Evolutionary conservation across 148 eudicot genomes (phyloP).

Genomic region (Linanthus parryae): DNA sequence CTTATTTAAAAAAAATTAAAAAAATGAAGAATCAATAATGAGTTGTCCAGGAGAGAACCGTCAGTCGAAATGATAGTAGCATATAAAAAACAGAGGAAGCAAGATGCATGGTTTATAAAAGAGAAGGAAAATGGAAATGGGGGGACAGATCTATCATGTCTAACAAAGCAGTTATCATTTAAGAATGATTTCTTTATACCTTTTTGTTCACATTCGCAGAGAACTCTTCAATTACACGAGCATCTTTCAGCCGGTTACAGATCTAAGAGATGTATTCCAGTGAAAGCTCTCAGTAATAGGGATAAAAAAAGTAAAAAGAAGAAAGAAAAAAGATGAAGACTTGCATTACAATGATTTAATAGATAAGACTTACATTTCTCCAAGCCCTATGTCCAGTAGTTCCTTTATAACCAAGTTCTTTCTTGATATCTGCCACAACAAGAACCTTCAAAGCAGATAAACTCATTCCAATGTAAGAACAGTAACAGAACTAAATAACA

Average conservation of each 20-base stretch:
- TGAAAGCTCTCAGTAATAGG: not conserved
- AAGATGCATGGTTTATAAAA: not conserved
- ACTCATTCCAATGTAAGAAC: not conserved
- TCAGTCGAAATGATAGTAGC: not conserved
- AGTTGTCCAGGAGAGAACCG: not conserved
- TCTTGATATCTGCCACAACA: constrained; percentile 77
- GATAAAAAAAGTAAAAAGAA: not conserved
- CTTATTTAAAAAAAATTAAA: not conserved
- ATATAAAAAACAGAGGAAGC: not conserved
- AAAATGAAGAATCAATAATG: not conserved
- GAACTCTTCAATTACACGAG: constrained; percentile 64
- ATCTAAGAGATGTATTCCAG: constrained; percentile 34
- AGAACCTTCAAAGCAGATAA: constrained; percentile 54
- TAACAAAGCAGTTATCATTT: not conserved
- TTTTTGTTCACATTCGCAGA: constrained; percentile 51
- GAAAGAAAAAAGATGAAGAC: not conserved
- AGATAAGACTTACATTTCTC: constrained; percentile 63
- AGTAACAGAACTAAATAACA: not conserved
- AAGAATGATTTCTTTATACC: constrained; percentile 16
- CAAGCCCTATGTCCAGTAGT: constrained; percentile 73
- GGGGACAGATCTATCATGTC: not conserved
- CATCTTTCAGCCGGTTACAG: constrained; percentile 67
- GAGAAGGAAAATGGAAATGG: not conserved
- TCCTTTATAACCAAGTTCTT: constrained; percentile 74
- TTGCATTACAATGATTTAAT: not conserved